Evolutionary conservation across 2,329 filamentous ascomycete genomes (phyloP).

Genomic region (Fusarium luffae): DNA sequence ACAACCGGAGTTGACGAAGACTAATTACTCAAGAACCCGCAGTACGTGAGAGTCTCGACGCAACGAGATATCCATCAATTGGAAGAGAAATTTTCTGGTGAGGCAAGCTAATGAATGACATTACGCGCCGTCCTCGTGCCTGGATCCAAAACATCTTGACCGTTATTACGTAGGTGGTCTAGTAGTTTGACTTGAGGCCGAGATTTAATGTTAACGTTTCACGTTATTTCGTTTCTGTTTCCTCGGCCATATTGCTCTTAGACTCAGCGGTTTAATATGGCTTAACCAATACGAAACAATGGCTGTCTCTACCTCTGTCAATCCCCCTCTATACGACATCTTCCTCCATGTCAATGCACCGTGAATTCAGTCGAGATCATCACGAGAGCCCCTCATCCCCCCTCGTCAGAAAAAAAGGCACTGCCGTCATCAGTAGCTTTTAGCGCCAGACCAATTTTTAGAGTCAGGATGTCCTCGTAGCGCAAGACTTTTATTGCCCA

Average conservation of each 20-base stretch:
- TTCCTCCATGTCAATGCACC: neutral
- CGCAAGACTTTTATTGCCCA: slow-evolving; percentile 26
- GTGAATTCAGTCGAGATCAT: slow-evolving; percentile 2
- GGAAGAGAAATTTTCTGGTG: slow-evolving; percentile 12
- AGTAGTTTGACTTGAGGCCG: neutral
- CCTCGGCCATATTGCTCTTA: neutral
- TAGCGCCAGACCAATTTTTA: slow-evolving; percentile 42
- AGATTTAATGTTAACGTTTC: slow-evolving; percentile 1
- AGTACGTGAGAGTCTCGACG: slow-evolving; percentile 38
- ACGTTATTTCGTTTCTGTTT: neutral
- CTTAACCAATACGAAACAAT: neutral
- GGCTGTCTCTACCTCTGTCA: neutral
- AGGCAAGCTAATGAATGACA: slow-evolving; percentile 20
- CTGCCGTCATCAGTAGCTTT: slow-evolving; percentile 42
- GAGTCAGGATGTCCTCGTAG: slow-evolving; percentile 36
- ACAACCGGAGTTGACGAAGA: slow-evolving; percentile 43
- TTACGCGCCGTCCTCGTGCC: slow-evolving; percentile 15
- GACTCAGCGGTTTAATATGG: neutral
- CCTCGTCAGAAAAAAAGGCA: slow-evolving; percentile 25
- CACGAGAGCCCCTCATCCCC: slow-evolving; percentile 30
- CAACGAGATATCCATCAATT: slow-evolving; percentile 2
- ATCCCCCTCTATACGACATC: neutral
- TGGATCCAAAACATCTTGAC: slow-evolving; percentile 6
- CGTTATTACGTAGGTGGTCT: slow-evolving; percentile 3
- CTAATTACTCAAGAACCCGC: slow-evolving; percentile 40